These are phyloP conservation scores for Mycosphaerella sp. DNA, from an alignment of 2,329 filamentous ascomycete genomes.

Conservation along the genomic window DNA sequence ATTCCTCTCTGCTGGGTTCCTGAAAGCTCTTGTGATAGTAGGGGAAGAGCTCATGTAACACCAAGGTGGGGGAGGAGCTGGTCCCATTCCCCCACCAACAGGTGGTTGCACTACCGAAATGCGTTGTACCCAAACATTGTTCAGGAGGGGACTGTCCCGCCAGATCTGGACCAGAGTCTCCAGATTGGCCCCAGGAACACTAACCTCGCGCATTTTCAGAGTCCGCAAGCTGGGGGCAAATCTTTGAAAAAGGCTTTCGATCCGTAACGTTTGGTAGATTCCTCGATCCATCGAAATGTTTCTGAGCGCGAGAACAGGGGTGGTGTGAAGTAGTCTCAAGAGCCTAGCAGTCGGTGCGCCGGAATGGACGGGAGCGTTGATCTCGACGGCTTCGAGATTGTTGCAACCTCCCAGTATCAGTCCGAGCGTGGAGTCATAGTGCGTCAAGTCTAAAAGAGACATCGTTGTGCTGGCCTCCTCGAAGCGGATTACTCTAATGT, in stretches of 20 bases:
- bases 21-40: not conserved
- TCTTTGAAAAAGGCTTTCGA: not conserved
- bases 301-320: not conserved
- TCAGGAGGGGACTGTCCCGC: not conserved
- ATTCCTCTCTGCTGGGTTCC: not conserved
- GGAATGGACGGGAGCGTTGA: not conserved
- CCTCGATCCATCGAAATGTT: not conserved
- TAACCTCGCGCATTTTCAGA: not conserved
- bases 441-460: no score
- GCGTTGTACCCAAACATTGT: not conserved
- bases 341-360: not conserved
- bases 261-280: not conserved
- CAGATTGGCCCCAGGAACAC: not conserved
- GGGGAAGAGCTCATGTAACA: not conserved
- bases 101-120: not conserved
- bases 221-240: not conserved
- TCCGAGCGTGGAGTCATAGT: no score
- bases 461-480: no score
- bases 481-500: no score
- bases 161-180: not conserved
- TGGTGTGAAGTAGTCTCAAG: not conserved
- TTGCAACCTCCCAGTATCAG: no score
- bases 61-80: no score
- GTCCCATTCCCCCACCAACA: not conserved
- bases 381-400: not conserved